Base-by-base conservation (phyloP, 768 basidiomycete species). In the Mycena pura region DNA sequence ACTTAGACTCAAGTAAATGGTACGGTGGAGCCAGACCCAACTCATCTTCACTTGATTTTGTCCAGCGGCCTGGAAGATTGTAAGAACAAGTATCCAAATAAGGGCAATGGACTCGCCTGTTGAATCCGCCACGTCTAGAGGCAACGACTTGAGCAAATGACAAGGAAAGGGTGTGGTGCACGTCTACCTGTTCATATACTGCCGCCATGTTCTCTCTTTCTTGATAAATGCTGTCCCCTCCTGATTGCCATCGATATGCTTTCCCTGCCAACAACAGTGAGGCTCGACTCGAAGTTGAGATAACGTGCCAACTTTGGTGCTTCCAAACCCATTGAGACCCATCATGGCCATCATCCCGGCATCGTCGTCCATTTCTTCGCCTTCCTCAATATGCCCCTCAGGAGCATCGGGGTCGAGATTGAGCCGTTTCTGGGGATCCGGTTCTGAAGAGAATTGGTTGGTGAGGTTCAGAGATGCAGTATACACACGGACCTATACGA, bases 151-250 rank as follows among this genome's bases (percentile, higher is more conserved):
- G 39, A 6, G 41, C 8, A 36, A 63, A 25, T n/a, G 49, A 36
- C 29, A 19, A 54, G 31, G 43, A 13, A 41, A 24, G 21, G 8
- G 15, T 15, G 48, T 7, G 13, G 28, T 27, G 22, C 45, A 24
- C n/a, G 13, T n/a, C 62, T 29, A 88, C 87, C 95, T 85, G 74
- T 98, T 98, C 96, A 99, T 99, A 75, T 99, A 99, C 76, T 99
- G 96, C 65, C 95, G 83, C 96, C 95, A 96, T 24, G 93, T 96
- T 61, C 94, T 81, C 57, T 85, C 85, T 77, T 93, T 95, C 82
- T 92, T 95, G 67, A 90, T 75, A 53, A 85, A 74, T 32, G 80
- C 83, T 34, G 60, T 68, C 41, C 89, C 91, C 62, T 91, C 89
- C 75, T 96, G 90, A 60, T 96, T 95, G 22, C 94, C 92, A 34